A percentile compares a stretch with the other conserved stretches of the same genome.
phyloP scores from a whole-genome alignment of 1,284 basidiomycete species.

The Leucoagaricus sp. region DNA sequence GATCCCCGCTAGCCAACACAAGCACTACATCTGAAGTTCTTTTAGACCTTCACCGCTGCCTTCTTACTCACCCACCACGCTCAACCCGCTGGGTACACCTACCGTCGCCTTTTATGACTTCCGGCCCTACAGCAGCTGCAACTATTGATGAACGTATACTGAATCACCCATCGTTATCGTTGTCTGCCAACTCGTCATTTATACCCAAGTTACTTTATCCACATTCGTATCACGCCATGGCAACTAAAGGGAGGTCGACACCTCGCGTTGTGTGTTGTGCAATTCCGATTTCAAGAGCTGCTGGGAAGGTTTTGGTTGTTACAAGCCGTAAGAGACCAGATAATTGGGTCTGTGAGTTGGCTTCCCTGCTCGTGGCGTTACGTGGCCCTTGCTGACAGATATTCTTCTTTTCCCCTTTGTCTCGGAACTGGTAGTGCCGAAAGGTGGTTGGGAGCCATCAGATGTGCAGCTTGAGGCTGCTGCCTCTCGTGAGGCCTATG shows the following conservation, averaged over 20 bases:
- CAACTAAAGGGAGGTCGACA: conserved; percentile 72
- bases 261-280: conserved; percentile 86
- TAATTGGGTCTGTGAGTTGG: conserved; percentile 80
- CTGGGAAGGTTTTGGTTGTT: conserved; percentile 75
- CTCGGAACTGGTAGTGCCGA: conserved; percentile 58
- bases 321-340: conserved; percentile 80
- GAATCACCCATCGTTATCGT: conserved; percentile 17
- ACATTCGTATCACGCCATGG: conserved; percentile 46
- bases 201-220: conserved; percentile 17
- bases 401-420: conserved; percentile 15
- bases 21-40: background rate
- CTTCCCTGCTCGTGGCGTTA: background rate
- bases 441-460: conserved; percentile 82
- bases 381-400: conserved; percentile 15
- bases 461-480: conserved; percentile 80
- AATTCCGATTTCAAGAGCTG: conserved; percentile 72
- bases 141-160: conserved; percentile 31
- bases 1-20: background rate
- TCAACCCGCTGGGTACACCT: conserved; percentile 18
- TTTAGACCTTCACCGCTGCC: background rate
- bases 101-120: conserved; percentile 24
- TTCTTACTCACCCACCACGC: background rate
- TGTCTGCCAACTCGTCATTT: conserved; percentile 14
- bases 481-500: conserved; percentile 83
- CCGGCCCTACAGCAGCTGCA: conserved; percentile 19